Base-by-base conservation (phyloP, 2,329 filamentous ascomycete species). In the Colletotrichum neosansevieriae region DNA sequence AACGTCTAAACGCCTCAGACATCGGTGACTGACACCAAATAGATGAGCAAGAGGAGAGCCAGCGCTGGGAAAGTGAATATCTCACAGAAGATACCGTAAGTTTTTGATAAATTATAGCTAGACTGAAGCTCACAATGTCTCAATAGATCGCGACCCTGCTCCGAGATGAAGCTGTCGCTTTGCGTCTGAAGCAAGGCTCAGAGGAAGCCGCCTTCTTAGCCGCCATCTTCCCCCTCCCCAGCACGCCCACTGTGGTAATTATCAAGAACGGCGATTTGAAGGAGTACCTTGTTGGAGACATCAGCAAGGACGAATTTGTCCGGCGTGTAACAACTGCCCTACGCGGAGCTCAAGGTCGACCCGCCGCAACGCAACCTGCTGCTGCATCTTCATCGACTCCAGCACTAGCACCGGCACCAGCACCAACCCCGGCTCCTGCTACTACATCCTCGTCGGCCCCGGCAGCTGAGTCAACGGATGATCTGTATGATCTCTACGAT, bases 121-220 rank as follows among this genome's bases (percentile, higher is more conserved):
- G 29, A 29, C 9, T 9, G 29, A 29, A 29, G 6, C 58, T 62
- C 11, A 70, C 34, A 47, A 9, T 2, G 3, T 15, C 10, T 38
- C 36, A 4, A 5, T 17, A 71, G 69, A 17, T 71, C 44, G 58
- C 40, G 34, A 21, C 32, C n/a, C 24, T 65, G 0, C 50, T 71
- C 15, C 50, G 56, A 10, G 51, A 62, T 42, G 88, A 90, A 74
- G 87, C 93, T 3, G 84, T 98, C 19, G 81, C 91, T 7, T 83
- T 98, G 21, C 88, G 91, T 58, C 83, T 98, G 21, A 79, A 85
- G 38, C 89, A 90, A 17, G 92, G 91, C 21, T 94, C 92, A 2
- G 87, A 92, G 72, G 94, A 97, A 81, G 94, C 94, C 10, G 89
- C 88, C 6, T 97, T 94, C 74, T 84, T 98, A 13, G 87, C 90